Percentiles rank a stretch among this genome's conserved stretches.
phyloP scores from a whole-genome alignment of 108 stramenopile species.

The Tribonema minus region DNA sequence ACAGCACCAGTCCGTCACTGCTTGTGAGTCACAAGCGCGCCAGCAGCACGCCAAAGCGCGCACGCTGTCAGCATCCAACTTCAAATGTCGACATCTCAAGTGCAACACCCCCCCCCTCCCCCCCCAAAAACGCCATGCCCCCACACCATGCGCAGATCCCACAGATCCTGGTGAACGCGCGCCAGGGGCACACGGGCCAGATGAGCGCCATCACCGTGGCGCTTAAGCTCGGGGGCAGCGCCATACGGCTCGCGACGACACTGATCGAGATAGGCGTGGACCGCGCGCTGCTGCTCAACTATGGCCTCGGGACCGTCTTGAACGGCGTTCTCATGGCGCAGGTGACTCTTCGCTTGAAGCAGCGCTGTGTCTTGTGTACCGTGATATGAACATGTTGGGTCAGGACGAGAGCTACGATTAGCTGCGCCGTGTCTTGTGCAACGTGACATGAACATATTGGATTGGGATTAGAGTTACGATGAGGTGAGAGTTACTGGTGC shows the following conservation, averaged over 20 bases:
- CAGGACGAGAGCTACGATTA: neutral
- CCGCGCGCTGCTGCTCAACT: neutral
- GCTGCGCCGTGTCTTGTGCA: neutral
- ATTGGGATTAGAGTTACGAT: neutral
- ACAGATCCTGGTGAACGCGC: neutral
- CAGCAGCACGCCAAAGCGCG: too few relatives aligned
- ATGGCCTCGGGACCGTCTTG: neutral
- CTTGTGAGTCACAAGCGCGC: too few relatives aligned
- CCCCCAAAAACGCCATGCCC: too few relatives aligned
- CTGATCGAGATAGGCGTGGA: neutral
- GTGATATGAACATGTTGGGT: too few relatives aligned
- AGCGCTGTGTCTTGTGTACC: neutral
- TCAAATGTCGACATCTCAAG: too few relatives aligned
- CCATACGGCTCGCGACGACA: neutral
- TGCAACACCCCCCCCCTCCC: too few relatives aligned
- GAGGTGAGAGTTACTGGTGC: neutral
- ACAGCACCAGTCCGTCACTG: too few relatives aligned
- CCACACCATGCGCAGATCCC: too few relatives aligned
- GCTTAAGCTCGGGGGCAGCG: neutral
- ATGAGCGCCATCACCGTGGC: neutral
- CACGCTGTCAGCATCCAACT: too few relatives aligned
- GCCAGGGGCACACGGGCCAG: neutral
- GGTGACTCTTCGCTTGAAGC: neutral
- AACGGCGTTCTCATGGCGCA: neutral
- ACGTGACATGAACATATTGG: too few relatives aligned